Evolutionary conservation across 805 yeast genomes (phyloP).

Genomic region (Cyberlindnera americana): DNA sequence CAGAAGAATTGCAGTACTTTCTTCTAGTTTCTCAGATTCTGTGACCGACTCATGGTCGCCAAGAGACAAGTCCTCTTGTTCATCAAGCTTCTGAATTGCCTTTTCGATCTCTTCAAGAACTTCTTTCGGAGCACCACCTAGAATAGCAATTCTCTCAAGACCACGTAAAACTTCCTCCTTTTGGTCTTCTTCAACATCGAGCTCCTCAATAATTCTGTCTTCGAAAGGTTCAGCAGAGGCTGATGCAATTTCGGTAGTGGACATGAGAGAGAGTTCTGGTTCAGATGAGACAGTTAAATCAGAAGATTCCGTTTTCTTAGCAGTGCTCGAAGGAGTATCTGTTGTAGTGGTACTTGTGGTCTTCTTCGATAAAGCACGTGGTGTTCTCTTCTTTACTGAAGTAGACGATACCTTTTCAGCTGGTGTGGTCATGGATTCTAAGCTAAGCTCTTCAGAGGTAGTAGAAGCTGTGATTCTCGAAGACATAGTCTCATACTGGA

Average conservation of each 20-base stretch:
- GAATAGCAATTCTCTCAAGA: conserved; percentile 4
- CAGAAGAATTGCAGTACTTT: background rate
- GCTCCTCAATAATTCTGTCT: background rate
- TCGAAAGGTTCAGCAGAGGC: background rate
- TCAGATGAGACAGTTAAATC: no score
- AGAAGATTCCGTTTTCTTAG: no score
- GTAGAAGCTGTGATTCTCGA: no score
- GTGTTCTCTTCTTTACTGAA: background rate
- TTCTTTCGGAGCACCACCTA: conserved; percentile 6
- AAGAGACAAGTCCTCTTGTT: background rate
- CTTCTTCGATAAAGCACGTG: background rate
- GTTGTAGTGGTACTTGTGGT: no score
- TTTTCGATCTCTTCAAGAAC: conserved; percentile 5
- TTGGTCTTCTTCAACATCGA: conserved; percentile 1
- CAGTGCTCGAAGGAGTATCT: no score
- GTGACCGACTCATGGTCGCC: background rate
- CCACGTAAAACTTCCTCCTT: conserved; percentile 4
- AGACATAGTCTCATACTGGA: conserved; percentile 1
- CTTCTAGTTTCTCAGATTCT: background rate
- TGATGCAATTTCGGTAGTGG: background rate
- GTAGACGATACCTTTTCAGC: no score
- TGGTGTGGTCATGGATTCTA: no score
- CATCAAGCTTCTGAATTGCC: conserved; percentile 1
- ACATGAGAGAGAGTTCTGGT: no score
- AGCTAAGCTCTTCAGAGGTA: no score